Evolutionary conservation across 371 early-diverging fungal genomes (phyloP).

Genomic region (Rhizopus sp.): DNA sequence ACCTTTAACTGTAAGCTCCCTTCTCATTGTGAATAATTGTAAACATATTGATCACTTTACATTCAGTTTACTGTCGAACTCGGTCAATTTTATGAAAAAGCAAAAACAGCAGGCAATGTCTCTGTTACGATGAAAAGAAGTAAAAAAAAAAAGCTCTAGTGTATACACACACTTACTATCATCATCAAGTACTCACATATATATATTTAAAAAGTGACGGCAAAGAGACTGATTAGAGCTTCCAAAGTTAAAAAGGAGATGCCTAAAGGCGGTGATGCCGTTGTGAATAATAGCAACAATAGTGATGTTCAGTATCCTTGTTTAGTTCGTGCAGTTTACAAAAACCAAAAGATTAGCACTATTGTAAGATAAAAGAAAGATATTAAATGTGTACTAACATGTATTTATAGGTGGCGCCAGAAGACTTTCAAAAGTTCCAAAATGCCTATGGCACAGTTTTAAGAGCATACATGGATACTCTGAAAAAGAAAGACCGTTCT

Average conservation of each 20-base stretch:
- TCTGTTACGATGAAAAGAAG: constrained; percentile 54
- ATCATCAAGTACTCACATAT: too few species aligned
- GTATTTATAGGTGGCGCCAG: constrained; percentile 44
- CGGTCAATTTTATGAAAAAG: constrained; percentile 46
- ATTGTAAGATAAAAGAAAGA: constrained; percentile 39
- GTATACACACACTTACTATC: too few species aligned
- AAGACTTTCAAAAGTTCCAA: constrained; percentile 45
- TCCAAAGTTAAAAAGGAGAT: constrained; percentile 34
- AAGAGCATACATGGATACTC: constrained; percentile 51
- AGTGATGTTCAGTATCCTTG: constrained; percentile 39
- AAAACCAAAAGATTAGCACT: constrained; percentile 45
- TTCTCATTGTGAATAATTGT: background rate
- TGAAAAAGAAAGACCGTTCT: constrained; percentile 51
- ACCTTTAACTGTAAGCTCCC: constrained; percentile 32
- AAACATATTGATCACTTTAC: background rate
- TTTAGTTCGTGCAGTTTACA: constrained; percentile 42
- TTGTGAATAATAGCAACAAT: constrained; percentile 15
- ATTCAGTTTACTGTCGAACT: constrained; percentile 49
- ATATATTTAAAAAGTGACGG: constrained; percentile 32
- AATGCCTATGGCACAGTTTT: constrained; percentile 45
- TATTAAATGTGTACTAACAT: too few species aligned
- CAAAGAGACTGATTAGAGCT: constrained; percentile 24
- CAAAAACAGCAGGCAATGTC: constrained; percentile 42
- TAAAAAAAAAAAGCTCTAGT: constrained; percentile 16
- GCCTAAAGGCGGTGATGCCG: constrained; percentile 37